Evolutionary conservation across 345 rosid species (phyloP).

Genomic region (Eucalyptus marginata): DNA sequence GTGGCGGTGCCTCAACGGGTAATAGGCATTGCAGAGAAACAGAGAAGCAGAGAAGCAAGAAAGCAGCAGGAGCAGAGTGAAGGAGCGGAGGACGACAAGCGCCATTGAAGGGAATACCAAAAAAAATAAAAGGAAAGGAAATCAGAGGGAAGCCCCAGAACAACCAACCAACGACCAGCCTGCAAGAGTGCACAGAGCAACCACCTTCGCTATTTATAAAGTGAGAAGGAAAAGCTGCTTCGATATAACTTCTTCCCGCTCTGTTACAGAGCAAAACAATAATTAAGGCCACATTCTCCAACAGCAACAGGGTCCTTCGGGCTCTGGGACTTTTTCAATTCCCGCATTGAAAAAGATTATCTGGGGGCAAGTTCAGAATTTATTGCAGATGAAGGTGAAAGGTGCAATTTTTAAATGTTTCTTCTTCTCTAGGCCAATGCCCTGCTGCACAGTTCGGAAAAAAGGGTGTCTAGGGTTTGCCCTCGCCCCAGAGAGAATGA

Average conservation of each 20-base stretch:
- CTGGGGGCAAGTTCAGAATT: background rate
- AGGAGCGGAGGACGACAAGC: slow-evolving; percentile 3
- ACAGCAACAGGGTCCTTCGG: background rate
- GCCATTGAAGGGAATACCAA: slow-evolving; percentile 4
- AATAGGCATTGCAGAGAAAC: slow-evolving; percentile 47
- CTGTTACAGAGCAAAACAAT: background rate
- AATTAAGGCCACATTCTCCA: background rate
- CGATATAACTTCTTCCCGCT: background rate
- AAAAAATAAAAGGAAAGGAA: background rate
- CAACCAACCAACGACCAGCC: slow-evolving; percentile 13
- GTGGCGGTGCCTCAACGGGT: slow-evolving; percentile 13
- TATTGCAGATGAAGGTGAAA: background rate
- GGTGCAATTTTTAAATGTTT: background rate
- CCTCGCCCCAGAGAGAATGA: background rate
- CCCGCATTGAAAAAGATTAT: background rate
- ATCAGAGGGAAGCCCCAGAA: background rate
- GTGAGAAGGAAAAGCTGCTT: background rate
- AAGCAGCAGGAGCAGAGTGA: slow-evolving; percentile 7
- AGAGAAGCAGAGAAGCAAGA: slow-evolving; percentile 20
- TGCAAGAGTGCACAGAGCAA: background rate
- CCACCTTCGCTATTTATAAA: background rate
- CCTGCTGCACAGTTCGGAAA: background rate
- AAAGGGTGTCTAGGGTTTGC: background rate
- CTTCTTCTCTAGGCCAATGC: background rate
- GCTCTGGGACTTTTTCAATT: background rate